phyloP scores from a whole-genome alignment of 306 rosid species.

The Abrus pulchellus region DNA sequence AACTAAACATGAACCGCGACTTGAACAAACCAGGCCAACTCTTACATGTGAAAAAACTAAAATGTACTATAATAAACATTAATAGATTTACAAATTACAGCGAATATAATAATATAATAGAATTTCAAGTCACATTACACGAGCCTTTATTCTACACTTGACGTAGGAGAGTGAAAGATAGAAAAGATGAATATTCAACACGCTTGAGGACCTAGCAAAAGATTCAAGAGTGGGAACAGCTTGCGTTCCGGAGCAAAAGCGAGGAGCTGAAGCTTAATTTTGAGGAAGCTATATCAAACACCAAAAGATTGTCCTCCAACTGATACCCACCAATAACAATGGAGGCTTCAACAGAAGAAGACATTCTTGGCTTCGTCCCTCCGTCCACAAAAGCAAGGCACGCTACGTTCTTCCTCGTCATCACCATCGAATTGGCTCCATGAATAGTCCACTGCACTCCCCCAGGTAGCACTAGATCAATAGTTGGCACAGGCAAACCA shows the following conservation, averaged over 20 bases:
- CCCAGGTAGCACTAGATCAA: constrained; percentile 30
- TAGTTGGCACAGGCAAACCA: constrained; percentile 38
- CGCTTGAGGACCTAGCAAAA: neutral
- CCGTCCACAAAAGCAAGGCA: constrained; percentile 14
- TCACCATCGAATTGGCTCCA: constrained; percentile 18
- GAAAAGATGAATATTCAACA: neutral
- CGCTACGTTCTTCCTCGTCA: neutral
- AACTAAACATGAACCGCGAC: too few relatives aligned
- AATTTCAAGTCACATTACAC: neutral
- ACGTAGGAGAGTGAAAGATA: neutral
- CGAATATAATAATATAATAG: too few relatives aligned
- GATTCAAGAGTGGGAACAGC: neutral
- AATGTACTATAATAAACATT: too few relatives aligned
- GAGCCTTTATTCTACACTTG: neutral
- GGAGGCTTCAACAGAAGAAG: neutral
- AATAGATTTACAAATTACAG: too few relatives aligned
- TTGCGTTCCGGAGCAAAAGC: neutral
- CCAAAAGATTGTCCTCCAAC: constrained; percentile 7
- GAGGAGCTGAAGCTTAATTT: constrained; percentile 16
- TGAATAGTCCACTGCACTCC: constrained; percentile 1
- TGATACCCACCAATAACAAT: constrained; percentile 7
- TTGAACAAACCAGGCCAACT: too few relatives aligned
- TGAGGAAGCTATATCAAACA: neutral
- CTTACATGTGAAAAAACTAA: too few relatives aligned
- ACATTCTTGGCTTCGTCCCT: neutral